Evolutionary conservation across 176 grass and related monocot genomes (phyloP).

Genomic region (Areca catechu): DNA sequence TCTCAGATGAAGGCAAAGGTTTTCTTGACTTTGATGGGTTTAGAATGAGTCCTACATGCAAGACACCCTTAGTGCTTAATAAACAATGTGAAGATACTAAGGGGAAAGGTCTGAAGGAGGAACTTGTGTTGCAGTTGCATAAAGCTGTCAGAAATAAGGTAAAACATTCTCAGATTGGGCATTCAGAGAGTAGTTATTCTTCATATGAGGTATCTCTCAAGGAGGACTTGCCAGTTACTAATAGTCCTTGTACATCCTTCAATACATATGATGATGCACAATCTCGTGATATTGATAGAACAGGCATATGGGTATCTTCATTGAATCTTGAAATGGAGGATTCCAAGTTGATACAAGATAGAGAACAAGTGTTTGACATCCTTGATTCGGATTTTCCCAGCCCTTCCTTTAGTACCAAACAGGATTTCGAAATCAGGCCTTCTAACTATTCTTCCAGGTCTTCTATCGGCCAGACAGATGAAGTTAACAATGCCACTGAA

Average conservation of each 20-base stretch:
- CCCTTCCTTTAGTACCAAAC: slow-evolving; percentile 33
- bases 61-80: slow-evolving; percentile 4
- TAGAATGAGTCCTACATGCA: background rate
- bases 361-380: slow-evolving; percentile 17
- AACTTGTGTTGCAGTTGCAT: background rate
- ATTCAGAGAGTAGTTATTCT: slow-evolving; percentile 22
- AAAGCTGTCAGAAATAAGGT: slow-evolving; percentile 2
- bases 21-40: slow-evolving; percentile 1
- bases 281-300: slow-evolving; percentile 29
- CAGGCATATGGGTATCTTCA: slow-evolving; percentile 46
- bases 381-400: slow-evolving; percentile 30
- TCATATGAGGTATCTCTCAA: slow-evolving; percentile 10
- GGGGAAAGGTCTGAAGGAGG: slow-evolving; percentile 7
- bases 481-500: background rate
- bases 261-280: slow-evolving; percentile 14
- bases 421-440: slow-evolving; percentile 10
- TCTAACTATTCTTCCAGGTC: background rate
- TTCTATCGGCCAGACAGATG: background rate
- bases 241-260: slow-evolving; percentile 18
- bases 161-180: slow-evolving; percentile 4
- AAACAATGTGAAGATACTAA: background rate
- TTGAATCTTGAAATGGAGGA: slow-evolving; percentile 38
- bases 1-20: slow-evolving; percentile 2
- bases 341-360: slow-evolving; percentile 24
- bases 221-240: slow-evolving; percentile 21